Evolutionary conservation across 306 rosid genomes (phyloP), one percentile per base, ranked within the genome.

Genomic region (Dalbergia cultrata): DNA sequence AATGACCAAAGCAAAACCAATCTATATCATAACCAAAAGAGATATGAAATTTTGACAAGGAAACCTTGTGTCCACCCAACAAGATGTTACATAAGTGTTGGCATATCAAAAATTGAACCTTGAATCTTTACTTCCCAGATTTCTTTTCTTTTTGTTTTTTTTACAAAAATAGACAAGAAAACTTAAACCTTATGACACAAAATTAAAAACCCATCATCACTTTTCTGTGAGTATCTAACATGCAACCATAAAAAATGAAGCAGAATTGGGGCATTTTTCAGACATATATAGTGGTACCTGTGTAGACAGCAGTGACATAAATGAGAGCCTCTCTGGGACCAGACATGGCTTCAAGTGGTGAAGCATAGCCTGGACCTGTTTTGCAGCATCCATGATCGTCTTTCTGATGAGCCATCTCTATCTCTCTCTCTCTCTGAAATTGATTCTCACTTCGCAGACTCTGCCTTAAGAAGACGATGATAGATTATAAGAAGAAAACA

Each of bases 321-420:
- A 95, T 74, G 50, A 95, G 85, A 60, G 87, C 64, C 56, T 95
- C 99, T 85, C 80, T 88, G 11, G 99, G 97, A 82, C 97, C 99
- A 56, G 92, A 74, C 92, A 95, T 91, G 87, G 99, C 98, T 14
- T 85, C 85, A 12, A 89, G 76, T 0, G 99, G 99, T 3, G 92
- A 54, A 70, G 94, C 93, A 56, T 93, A 95, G 3, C 99, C 98
- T 0, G 99, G 99, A 11, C 99, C 99, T 61, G 69, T 72, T 66
- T 70, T 74, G 85, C 97, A 91, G 86, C 97, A 90, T 2, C 73
- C 83, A 4, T 70, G 49, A 3, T 8, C 65, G 37, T 74, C 76
- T 17, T 39, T 14, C n/a, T 80, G 18, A 13, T 70, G 37, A 13
- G 72, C 73, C 87, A 73, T 73, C 10, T 71, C 10, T 67, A 13